Base-by-base conservation (phyloP, 2,329 filamentous ascomycete species). In the Pezicula radicicola region DNA sequence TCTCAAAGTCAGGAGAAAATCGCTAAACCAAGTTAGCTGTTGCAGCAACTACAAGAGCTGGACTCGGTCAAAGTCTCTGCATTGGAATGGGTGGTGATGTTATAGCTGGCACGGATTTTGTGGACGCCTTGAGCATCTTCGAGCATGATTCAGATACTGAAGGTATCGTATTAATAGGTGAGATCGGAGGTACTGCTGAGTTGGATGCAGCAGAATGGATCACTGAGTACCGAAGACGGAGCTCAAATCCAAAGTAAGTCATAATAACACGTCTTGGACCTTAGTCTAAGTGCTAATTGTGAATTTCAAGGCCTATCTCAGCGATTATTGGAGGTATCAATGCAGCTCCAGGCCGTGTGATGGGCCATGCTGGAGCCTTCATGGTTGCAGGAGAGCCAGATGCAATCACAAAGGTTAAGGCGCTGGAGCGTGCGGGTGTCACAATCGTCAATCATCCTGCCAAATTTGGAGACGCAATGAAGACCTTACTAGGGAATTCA, bases 321-420 rank as follows among this genome's bases (percentile, higher is more conserved):
- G 88, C 84, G 44, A 73, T 91, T 6, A 75, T 92, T 27, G 87
- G 81, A 28, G 88, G 89, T 4, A 71, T 84, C 45, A 71, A 81
- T 55, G 85, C 85, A n/a, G 77, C 79, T 6, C 72, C 75, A 15
- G 84, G 84, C 13, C 78, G 80, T 19, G 78, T 90, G 41, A 91
- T 92, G 87, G 89, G 89, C 9, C 89, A 93, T 66, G 87, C 88
- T 9, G 89, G 89, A 41, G 89, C 89, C 13, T 89, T 88, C 74
- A 75, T 77, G 49, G 77, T 83, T 1, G 77, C 83, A 6, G 85
- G 85, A 18, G 87, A 92, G 64, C 79, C 83, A 3, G 76, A 76
- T 54, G 81, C 84, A 0, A 70, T 75, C 37, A 75, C 77, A n/a
- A 93, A 93, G 68, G 81, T 87, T 54, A 77, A 76, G 40, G 79